Evolutionary conservation across 116 monocot genomes (phyloP), one percentile per base, ranked within the genome.

Genomic region (Posidonia oceanica): DNA sequence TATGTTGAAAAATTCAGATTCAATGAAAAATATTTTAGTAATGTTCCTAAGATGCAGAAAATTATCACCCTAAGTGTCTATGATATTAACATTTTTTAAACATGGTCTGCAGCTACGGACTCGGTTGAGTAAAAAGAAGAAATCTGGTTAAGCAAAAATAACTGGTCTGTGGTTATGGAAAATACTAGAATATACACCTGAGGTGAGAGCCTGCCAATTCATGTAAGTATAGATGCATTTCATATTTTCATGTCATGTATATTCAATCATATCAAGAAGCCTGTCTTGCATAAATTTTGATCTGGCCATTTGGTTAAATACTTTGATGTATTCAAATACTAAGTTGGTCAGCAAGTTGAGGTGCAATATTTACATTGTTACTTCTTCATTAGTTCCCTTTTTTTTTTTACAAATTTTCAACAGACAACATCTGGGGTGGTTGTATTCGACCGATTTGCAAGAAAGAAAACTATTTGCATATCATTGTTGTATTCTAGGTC

Each of bases 221-320:
- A 5, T 58, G 58, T 58, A 58, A 58, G 58, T 58, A 58, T 18
- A 58, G 7, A 21, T 58, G 58, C 58, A 58, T 58, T 58, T 58
- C 21, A 48, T 48, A 0, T 4, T 58, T 58, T 58, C 21, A 48
- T 48, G 48, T 4, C 48, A 20, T n/a, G 58, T 21, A 58, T 20
- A 58, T 58, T 58, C 58, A 58, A 21, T 58, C 58, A 58, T n/a
- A 5, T 3, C n/a, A 15, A 18, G 20, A 21, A 58, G 14, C 21
- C 21, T 17, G 17, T 58, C 7, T 58, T 58, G 18, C 17, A n/a
- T 21, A 58, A 58, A 58, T 58, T 58, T 58, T 58, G 16, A 7
- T 21, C n/a, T 58, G 14, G 18, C 0, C 21, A 58, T 18, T n/a
- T 58, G 12, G n/a, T 58, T 58, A n/a, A 20, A 21, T n/a, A 58